Base-by-base conservation (phyloP, 345 rosid genomes). In the Passiflora organensis region DNA sequence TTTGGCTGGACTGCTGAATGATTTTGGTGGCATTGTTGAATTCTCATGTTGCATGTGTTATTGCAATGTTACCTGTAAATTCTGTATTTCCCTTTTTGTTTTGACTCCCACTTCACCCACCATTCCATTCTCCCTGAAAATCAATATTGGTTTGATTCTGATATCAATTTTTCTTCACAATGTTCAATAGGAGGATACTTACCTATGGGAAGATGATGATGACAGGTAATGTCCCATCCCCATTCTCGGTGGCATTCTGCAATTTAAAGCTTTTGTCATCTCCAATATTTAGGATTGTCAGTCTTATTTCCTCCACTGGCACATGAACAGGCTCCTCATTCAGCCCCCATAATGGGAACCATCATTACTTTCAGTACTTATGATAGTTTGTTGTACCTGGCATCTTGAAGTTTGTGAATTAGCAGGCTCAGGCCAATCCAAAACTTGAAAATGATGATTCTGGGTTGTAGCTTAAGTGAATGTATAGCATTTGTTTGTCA, bases 201-300 rank as follows among this genome's bases (percentile, higher is more conserved):
- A 89, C 64, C 68, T 89, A 28, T 93, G 96, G 99, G 96, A 93
- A 73, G 96, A 93, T 47, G 91, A 84, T 15, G 99, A 93, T 43
- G 95, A 89, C 23, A 68, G 98, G 91, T 90, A 70, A 38, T 37
- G 28, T 32, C 34, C 23, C 10, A 12, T 17, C 42, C 38, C 34
- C 46, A 8, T 2, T 51, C 10, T 42, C 24, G 10, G 18, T 6
- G 51, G 17, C 32, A n/a, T 57, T 43, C 5, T 13, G 22, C 36
- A 5, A 12, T 11, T 2, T 17, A 34, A 43, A 32, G 18, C n/a
- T 51, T 61, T 23, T 28, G 34, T 28, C n/a, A n/a, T n/a, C n/a
- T n/a, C n/a, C n/a, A 28, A 28, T 28, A 28, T 2, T 28, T 28
- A n/a, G n/a, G 5, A 28, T 28, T 3, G 34, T 28, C 8, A 28